phyloP scores from a whole-genome alignment of 352 stramenopile genomes.

The Phytophthora melonis region DNA sequence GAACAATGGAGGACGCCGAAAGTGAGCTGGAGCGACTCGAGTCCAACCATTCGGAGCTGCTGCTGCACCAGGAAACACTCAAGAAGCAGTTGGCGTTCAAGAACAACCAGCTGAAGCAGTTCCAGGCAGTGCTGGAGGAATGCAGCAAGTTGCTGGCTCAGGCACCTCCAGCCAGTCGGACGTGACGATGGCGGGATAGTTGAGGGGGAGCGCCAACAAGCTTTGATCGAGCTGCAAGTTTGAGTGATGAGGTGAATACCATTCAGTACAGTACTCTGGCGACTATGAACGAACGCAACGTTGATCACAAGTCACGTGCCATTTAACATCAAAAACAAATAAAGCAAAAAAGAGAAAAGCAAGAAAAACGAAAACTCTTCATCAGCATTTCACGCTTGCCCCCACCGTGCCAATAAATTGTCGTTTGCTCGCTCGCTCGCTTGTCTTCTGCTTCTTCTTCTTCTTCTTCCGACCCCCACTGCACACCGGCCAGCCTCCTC shows the following conservation, averaged over 20 bases:
- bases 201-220: not conserved
- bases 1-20: conserved; percentile 1
- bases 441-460: not conserved
- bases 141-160: conserved; percentile 26
- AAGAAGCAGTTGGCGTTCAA: conserved; percentile 53
- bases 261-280: too few species aligned
- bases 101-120: conserved; percentile 53
- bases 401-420: conserved; percentile 42
- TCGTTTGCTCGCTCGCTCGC: conserved; percentile 26
- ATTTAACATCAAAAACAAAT: conserved; percentile 39
- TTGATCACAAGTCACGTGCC: conserved; percentile 33
- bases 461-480: conserved; percentile 8
- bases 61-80: conserved; percentile 66
- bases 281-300: conserved; percentile 21
- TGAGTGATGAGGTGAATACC: too few species aligned
- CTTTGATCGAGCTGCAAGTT: conserved; percentile 4
- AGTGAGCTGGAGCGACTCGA: conserved; percentile 63
- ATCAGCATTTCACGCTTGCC: conserved; percentile 40
- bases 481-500: conserved; percentile 6
- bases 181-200: conserved; percentile 4
- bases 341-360: conserved; percentile 10
- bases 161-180: conserved; percentile 1
- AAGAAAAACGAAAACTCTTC: conserved; percentile 40
- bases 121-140: conserved; percentile 49
- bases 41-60: conserved; percentile 68